Evolutionary conservation across 2,329 filamentous ascomycete genomes (phyloP), one percentile per base, ranked within the genome.

Genomic region (Nemania bipapillata): DNA sequence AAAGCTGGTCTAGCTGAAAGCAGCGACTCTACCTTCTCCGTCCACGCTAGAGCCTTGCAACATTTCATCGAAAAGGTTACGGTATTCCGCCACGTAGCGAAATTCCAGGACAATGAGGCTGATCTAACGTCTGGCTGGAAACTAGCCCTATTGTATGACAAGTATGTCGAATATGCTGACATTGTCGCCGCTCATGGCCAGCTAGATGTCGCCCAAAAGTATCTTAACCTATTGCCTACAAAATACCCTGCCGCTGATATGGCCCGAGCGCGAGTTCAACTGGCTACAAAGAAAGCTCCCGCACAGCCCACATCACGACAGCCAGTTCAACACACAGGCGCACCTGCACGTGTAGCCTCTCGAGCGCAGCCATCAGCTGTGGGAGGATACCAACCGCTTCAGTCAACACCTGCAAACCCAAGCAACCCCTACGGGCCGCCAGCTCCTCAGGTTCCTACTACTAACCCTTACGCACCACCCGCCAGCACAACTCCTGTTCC

Each of bases 1-100:
- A 88, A 91, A 75, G 89, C 89, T 52, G 90, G 89, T 12, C 84
- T 96, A 70, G 86, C 93, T 74, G 87, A 90, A 70, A 85, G 87
- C 22, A 86, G 88, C 37, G 92, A 94, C 75, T 95, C 92, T 24
- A 91, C 89, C 66, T 99, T 97, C 82, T 97, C 95, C 0, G 90
- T 98, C 57, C 96, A 98, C 76, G 94, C 95, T 63, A 90, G 90
- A 70, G 91, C 92, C 54, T 84, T 99, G 50, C 96, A 98, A 80
- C 91, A 92, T 73, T 95, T 99, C 77, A 97, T 99, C 70, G 96
- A 99, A 83, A 99, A 99, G 85, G 96, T 99, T 54, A 97, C 94
- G 0, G 89, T 99, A 62, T 99, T 99, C 89, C 91, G 96, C 63
- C 89, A 96, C 74, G 94, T 97, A 50, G 94, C 94, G 70, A 94